A percentile compares a stretch with the other conserved stretches of the same genome.
Conservation (phyloP, 805 yeast species). For the Kurtzmaniella cleridarum region DNA sequence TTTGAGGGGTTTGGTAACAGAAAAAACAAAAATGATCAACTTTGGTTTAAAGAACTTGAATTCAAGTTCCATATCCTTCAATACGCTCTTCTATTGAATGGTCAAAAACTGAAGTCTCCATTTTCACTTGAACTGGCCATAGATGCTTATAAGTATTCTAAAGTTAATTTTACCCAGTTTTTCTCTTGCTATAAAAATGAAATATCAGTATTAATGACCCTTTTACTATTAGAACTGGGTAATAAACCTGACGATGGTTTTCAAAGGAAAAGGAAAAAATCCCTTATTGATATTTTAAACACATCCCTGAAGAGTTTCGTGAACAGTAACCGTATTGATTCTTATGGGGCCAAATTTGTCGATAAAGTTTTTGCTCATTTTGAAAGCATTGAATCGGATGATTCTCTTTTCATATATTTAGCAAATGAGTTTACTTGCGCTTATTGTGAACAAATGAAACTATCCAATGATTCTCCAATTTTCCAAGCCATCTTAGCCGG, state of each 20-base stretch:
- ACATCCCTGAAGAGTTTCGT: neutral
- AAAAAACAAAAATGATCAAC: neutral
- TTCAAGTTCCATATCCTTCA: slow-evolving; percentile 39
- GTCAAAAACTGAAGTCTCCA: slow-evolving; percentile 3
- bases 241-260: neutral
- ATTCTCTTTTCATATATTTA: slow-evolving; percentile 27
- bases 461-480: slow-evolving; percentile 36
- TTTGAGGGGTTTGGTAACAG: neutral
- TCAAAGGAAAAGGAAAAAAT: neutral
- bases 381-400: slow-evolving; percentile 21
- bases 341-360: slow-evolving; percentile 18
- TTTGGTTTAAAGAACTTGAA: slow-evolving; percentile 17
- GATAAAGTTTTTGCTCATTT: slow-evolving; percentile 26
- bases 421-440: slow-evolving; percentile 36
- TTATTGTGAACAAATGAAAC: slow-evolving; percentile 30
- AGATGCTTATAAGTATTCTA: slow-evolving; percentile 33
- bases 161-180: slow-evolving; percentile 28
- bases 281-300: neutral
- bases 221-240: slow-evolving; percentile 17
- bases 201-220: slow-evolving; percentile 30
- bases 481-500: slow-evolving; percentile 39
- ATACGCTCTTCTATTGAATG: slow-evolving; percentile 26
- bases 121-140: slow-evolving; percentile 20
- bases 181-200: slow-evolving; percentile 27
- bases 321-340: neutral